Percentiles rank a stretch among this genome's conserved stretches.
Evolutionary conservation across 148 eudicot genomes (phyloP).

Genomic region (Heliosperma pusillum): DNA sequence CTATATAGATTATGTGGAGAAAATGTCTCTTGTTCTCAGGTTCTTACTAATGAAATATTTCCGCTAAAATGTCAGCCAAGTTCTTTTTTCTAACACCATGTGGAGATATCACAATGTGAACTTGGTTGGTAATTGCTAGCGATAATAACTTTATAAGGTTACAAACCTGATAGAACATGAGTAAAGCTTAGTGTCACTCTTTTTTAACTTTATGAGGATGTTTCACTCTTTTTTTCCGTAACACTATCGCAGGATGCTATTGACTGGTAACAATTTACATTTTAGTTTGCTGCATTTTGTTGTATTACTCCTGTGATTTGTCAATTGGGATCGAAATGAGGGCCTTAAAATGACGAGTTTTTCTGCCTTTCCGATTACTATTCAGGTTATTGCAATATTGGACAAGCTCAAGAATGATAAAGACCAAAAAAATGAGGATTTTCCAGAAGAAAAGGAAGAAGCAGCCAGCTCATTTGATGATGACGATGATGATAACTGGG

Average conservation of each 20-base stretch:
- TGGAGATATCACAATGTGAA: neutral
- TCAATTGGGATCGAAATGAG: neutral
- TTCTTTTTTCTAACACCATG: neutral
- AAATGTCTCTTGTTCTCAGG: neutral
- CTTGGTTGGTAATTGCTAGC: neutral
- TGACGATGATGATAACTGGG: slow-evolving; percentile 55
- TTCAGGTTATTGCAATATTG: slow-evolving; percentile 89
- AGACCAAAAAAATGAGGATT: slow-evolving; percentile 34
- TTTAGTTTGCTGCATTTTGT: neutral
- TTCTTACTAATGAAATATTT: too few species aligned
- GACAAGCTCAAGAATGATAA: slow-evolving; percentile 67
- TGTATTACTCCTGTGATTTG: neutral
- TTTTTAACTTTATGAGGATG: neutral
- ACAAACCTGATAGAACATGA: neutral
- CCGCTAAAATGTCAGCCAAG: neutral
- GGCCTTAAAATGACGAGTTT: neutral
- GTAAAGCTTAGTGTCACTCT: neutral
- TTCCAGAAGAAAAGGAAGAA: slow-evolving; percentile 27
- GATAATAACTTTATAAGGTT: neutral
- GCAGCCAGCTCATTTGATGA: slow-evolving; percentile 25
- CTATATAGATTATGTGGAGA: too few species aligned
- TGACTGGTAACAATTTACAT: neutral
- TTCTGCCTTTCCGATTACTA: slow-evolving; percentile 6
- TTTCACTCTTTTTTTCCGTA: neutral
- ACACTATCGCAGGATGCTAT: neutral